Percentiles rank a stretch among this genome's conserved stretches.
phyloP scores from a whole-genome alignment of 106 monocot genomes.

The Allium cepa region DNA sequence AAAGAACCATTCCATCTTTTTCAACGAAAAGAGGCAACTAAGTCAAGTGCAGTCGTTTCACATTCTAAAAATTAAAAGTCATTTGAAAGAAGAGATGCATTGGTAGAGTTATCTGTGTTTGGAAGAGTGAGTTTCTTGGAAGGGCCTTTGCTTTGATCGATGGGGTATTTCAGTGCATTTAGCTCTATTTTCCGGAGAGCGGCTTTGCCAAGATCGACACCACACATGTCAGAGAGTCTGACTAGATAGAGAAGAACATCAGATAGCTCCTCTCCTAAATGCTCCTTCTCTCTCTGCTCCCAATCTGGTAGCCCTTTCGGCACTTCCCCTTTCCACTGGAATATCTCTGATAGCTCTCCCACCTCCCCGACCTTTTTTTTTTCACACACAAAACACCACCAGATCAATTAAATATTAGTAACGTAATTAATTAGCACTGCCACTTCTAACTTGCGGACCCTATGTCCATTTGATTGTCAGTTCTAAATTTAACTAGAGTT shows the following conservation, averaged over 20 bases:
- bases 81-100: too few species aligned
- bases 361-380: conserved; percentile 81
- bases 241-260: conserved; percentile 88
- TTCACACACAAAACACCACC: conserved; percentile 62
- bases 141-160: conserved; percentile 43
- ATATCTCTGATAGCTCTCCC: conserved; percentile 90
- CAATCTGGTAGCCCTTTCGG: conserved; percentile 74
- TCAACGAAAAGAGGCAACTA: too few species aligned
- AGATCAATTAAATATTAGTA: too few species aligned
- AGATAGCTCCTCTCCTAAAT: conserved; percentile 87
- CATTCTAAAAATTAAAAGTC: too few species aligned
- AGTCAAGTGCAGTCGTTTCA: too few species aligned
- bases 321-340: conserved; percentile 94
- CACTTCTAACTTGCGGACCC: conserved; percentile 53
- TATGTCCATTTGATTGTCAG: too few species aligned
- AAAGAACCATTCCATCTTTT: too few species aligned
- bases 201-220: conserved; percentile 66
- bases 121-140: conserved; percentile 33
- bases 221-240: conserved; percentile 79
- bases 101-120: too few species aligned
- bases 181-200: conserved; percentile 69
- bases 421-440: too few species aligned
- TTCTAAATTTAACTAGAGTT: too few species aligned
- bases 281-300: conserved; percentile 65
- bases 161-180: conserved; percentile 75